A percentile compares a stretch with the other conserved stretches of the same genome.
These are phyloP conservation scores for Epithemia pelagica DNA, from an alignment of 108 stramenopile species.

Conservation along the genomic window DNA sequence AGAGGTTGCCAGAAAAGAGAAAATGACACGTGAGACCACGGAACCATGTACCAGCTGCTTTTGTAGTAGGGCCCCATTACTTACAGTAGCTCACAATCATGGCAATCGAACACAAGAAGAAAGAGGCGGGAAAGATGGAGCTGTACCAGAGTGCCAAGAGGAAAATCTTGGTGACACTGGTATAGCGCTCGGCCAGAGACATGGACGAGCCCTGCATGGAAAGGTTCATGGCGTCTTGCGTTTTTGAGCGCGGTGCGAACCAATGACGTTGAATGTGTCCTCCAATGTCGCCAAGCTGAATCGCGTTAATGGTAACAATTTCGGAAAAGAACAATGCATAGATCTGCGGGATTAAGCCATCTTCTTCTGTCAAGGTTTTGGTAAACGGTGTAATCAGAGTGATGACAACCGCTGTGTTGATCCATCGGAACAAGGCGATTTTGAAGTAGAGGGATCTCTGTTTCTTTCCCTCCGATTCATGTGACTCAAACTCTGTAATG, in stretches of 20 bases:
- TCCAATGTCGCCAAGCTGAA: slow-evolving; percentile 30
- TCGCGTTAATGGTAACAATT: slow-evolving; percentile 48
- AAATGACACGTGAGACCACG: too few species aligned
- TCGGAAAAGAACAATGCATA: slow-evolving; percentile 61
- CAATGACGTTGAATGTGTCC: slow-evolving; percentile 65
- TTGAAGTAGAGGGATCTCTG: slow-evolving; percentile 74
- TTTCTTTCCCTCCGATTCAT: slow-evolving; percentile 57
- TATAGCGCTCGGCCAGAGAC: slow-evolving; percentile 56
- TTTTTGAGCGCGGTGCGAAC: slow-evolving; percentile 66
- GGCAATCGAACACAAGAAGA: slow-evolving; percentile 62
- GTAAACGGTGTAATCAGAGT: slow-evolving; percentile 79
- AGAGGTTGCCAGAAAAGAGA: neutral
- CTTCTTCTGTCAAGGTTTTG: slow-evolving; percentile 17
- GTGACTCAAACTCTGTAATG: slow-evolving; percentile 59
- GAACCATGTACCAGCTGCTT: too few species aligned
- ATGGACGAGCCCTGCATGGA: slow-evolving; percentile 57
- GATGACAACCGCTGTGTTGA: slow-evolving; percentile 72
- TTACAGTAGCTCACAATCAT: slow-evolving; percentile 62
- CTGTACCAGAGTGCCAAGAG: slow-evolving; percentile 76
- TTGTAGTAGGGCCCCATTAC: too few species aligned
- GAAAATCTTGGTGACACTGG: slow-evolving; percentile 51
- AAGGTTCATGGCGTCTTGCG: slow-evolving; percentile 76
- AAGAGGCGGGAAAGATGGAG: slow-evolving; percentile 63
- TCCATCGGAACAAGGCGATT: slow-evolving; percentile 64
- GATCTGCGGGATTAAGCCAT: slow-evolving; percentile 24